A percentile compares a stretch with the other conserved stretches of the same genome.
These are phyloP conservation scores for Geotrichum fermentans DNA, from an alignment of 1,139 yeast genomes.

Conservation along the genomic window DNA sequence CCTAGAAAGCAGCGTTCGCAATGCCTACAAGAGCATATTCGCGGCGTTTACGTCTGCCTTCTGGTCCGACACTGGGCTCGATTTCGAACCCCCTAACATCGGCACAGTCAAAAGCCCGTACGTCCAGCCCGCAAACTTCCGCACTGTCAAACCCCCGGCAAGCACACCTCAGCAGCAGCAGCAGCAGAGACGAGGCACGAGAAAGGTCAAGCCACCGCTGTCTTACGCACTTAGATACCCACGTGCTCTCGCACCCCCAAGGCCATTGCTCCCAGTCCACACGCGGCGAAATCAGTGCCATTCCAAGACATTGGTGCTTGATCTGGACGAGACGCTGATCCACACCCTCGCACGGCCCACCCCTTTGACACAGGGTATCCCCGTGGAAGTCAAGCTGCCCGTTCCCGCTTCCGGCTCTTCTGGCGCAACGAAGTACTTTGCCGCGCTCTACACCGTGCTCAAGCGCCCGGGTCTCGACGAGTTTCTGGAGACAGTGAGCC, in stretches of 20 bases:
- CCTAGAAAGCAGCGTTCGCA: too few species aligned
- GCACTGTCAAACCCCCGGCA: too few species aligned
- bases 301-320: slow-evolving; percentile 74
- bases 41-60: too few species aligned
- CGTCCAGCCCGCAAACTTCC: too few species aligned
- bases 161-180: background rate
- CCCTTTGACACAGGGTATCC: slow-evolving; percentile 59
- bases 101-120: too few species aligned
- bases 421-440: too few species aligned
- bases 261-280: slow-evolving; percentile 13
- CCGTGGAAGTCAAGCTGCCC: slow-evolving; percentile 78
- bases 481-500: slow-evolving; percentile 68
- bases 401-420: slow-evolving; percentile 62
- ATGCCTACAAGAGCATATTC: too few species aligned
- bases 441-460: slow-evolving; percentile 83
- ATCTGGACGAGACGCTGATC: slow-evolving; percentile 87
- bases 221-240: slow-evolving; percentile 14
- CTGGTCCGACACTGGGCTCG: too few species aligned
- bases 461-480: slow-evolving; percentile 89
- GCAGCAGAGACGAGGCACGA: background rate
- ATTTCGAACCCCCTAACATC: too few species aligned
- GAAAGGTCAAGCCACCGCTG: slow-evolving; percentile 6
- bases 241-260: slow-evolving; percentile 16
- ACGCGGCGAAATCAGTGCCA: slow-evolving; percentile 44
- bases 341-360: too few species aligned